Evolutionary conservation across 805 yeast species (phyloP), one percentile per base, ranked within the genome.

Genomic region (Blastobotrys mokoenaii): DNA sequence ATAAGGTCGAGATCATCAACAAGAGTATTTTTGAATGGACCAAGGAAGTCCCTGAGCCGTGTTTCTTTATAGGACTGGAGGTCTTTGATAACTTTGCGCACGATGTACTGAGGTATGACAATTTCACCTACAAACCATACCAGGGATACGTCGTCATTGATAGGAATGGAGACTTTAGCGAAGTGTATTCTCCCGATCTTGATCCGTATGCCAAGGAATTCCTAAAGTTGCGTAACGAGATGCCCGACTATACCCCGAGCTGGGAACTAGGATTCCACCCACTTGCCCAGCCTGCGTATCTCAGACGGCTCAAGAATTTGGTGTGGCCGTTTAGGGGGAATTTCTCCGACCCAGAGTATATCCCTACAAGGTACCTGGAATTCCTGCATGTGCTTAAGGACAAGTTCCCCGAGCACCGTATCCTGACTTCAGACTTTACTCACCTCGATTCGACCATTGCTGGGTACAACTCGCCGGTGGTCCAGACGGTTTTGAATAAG

Each of bases 1-100:
- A 64, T 37, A 79, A 77, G 53, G 76, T 84, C 18, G 75, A 73
- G 50, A 71, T 86, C 48, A 76, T 82, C 58, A 84, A 85, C 64
- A 73, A 79, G 57, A 84, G 93, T 29, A 79, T 86, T 3, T 76
- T 86, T 52, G 81, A 81, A 17, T 86, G 95, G 95, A 67, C 74
- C 41, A 66, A 69, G 22, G 58, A 61, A 1, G 80, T 80, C 4
- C 62, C 66, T 3, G 80, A 80, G 35, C 87, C 85, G 1, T 83
- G 93, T 52, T 85, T 77, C 57, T 80, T 86, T 51, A 69, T 86
- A 40, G 94, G 90, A 0, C 64, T 84, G 46, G 95, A 87, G 57
- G 93, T 86, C 6, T 77, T 87, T 60, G 95, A 86, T 62, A 86
- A 85, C 57, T 76, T 87, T 51, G 72, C 93, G 2, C 96, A 86